Percentiles rank a stretch among this genome's conserved stretches.
Evolutionary conservation across 768 basidiomycete genomes (phyloP).

Genomic region (Tephrocybe sp.): DNA sequence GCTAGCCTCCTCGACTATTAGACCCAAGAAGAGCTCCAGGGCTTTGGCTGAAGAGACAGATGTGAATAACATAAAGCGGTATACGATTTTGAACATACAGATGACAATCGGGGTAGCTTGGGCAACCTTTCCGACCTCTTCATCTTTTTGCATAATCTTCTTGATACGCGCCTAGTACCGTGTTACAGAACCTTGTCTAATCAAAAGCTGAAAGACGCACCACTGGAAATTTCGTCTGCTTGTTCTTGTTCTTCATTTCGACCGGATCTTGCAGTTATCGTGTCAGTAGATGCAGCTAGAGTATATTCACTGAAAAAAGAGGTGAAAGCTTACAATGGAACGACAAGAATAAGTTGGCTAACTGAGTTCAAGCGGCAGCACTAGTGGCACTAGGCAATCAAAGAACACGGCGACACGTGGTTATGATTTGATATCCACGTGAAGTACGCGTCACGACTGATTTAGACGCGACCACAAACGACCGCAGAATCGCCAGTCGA

Average conservation of each 20-base stretch:
- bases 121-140: conserved; percentile 97
- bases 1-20: conserved; percentile 79
- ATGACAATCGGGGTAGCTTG: conserved; percentile 96
- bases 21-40: conserved; percentile 85
- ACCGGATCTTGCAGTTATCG: background rate
- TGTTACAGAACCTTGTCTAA: conserved; percentile 1
- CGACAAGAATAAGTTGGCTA: too few species aligned
- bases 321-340: too few species aligned
- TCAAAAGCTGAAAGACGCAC: conserved; percentile 42
- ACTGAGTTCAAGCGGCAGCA: too few species aligned
- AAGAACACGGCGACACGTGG: conserved; percentile 15
- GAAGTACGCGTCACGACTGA: too few species aligned
- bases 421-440: too few species aligned
- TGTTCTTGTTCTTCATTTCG: conserved; percentile 87
- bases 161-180: conserved; percentile 86
- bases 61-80: background rate
- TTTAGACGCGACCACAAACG: too few species aligned
- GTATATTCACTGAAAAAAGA: too few species aligned
- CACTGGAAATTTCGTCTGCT: conserved; percentile 89
- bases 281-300: background rate
- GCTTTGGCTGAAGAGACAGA: conserved; percentile 71
- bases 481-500: too few species aligned
- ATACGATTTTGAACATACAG: conserved; percentile 55
- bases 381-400: too few species aligned
- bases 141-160: conserved; percentile 99